phyloP scores from a whole-genome alignment of 2,329 filamentous ascomycete genomes.

The Beauveria brongniartii region DNA sequence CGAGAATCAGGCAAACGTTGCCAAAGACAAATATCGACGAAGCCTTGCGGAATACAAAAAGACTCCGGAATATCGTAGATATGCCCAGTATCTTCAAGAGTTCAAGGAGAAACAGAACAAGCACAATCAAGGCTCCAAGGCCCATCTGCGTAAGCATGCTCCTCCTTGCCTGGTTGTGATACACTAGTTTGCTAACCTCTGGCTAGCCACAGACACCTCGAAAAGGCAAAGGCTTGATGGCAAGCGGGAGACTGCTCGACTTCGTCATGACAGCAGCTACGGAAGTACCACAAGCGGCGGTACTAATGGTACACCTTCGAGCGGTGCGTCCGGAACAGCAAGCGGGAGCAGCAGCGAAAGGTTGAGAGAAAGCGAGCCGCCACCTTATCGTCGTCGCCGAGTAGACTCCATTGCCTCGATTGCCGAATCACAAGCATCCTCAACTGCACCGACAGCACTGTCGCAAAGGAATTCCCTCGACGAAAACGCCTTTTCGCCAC shows the following conservation, averaged over 20 bases:
- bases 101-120: slow-evolving; percentile 67
- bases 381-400: slow-evolving; percentile 37
- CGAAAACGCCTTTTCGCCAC: slow-evolving; percentile 37
- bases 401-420: slow-evolving; percentile 40
- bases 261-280: slow-evolving; percentile 30
- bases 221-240: slow-evolving; percentile 29
- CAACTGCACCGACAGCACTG: slow-evolving; percentile 27
- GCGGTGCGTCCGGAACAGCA: slow-evolving; percentile 26
- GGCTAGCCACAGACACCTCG: slow-evolving; percentile 37
- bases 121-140: slow-evolving; percentile 42
- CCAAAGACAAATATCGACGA: slow-evolving; percentile 71
- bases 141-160: not conserved
- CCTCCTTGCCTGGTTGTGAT: not conserved
- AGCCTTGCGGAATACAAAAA: slow-evolving; percentile 71
- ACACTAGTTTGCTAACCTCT: slow-evolving; percentile 5
- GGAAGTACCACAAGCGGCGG: slow-evolving; percentile 34
- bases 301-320: slow-evolving; percentile 25
- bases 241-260: slow-evolving; percentile 34
- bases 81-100: slow-evolving; percentile 64
- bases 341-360: slow-evolving; percentile 42
- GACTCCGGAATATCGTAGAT: slow-evolving; percentile 59
- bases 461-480: slow-evolving; percentile 32
- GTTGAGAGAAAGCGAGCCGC: slow-evolving; percentile 39
- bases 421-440: slow-evolving; percentile 37
- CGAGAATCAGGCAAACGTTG: slow-evolving; percentile 61